Conservation (phyloP, 352 stramenopile species). For the Phytophthora tubulina region DNA sequence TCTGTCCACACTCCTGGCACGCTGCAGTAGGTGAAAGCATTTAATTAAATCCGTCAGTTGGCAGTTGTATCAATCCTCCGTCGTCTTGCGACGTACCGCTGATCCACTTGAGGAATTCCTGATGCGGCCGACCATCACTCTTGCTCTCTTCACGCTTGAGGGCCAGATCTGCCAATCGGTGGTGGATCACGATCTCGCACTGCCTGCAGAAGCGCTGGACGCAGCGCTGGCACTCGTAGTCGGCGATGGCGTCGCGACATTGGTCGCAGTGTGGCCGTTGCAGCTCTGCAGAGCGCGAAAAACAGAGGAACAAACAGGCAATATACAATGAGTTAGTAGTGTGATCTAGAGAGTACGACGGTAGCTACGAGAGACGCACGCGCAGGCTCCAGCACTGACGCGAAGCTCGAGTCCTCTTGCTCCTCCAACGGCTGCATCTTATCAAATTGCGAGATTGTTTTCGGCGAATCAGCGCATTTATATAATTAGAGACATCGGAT, state of each 20-base stretch:
- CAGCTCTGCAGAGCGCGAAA: conserved; percentile 44
- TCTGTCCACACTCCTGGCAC: conserved; percentile 61
- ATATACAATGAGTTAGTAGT: conserved; percentile 3
- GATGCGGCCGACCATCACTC: conserved; percentile 55
- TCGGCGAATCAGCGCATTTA: conserved; percentile 20
- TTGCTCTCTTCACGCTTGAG: conserved; percentile 56
- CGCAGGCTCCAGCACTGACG: conserved; percentile 39
- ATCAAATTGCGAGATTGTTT: conserved; percentile 20
- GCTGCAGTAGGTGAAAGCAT: conserved; percentile 33
- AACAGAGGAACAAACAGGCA: not conserved
- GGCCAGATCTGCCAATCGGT: conserved; percentile 35
- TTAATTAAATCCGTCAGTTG: no score
- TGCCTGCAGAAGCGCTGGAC: conserved; percentile 51
- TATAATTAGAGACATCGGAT: conserved; percentile 7
- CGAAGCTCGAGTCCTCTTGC: conserved; percentile 50
- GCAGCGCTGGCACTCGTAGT: conserved; percentile 58
- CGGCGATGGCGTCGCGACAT: conserved; percentile 50
- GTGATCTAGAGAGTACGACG: not conserved
- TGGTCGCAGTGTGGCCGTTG: conserved; percentile 50
- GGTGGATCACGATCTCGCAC: conserved; percentile 62
- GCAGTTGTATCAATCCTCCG: conserved; percentile 5
- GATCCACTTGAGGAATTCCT: conserved; percentile 53
- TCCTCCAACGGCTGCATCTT: conserved; percentile 49
- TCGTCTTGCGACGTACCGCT: conserved; percentile 43
- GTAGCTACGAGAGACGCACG: conserved; percentile 31